Evolutionary conservation across 2,329 filamentous ascomycete genomes (phyloP).

Genomic region (Tolypocladium cylindrosporum): DNA sequence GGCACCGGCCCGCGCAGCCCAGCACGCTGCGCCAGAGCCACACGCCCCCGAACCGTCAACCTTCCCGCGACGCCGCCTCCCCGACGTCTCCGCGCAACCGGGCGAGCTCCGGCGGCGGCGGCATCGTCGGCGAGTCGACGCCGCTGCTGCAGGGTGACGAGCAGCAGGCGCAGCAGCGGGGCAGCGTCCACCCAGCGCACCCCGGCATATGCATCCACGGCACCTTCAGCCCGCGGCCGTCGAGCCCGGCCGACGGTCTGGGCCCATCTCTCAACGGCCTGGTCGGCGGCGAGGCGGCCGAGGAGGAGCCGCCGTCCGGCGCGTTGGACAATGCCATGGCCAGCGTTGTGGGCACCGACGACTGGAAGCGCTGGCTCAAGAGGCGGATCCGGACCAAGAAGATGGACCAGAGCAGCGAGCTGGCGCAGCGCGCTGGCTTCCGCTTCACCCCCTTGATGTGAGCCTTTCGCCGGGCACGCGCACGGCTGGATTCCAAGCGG

Average conservation of each 20-base stretch:
- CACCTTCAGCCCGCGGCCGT: conserved; percentile 62
- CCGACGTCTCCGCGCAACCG: not conserved
- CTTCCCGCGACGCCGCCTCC: conserved; percentile 7
- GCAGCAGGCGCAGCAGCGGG: conserved; percentile 4
- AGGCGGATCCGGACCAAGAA: conserved; percentile 50
- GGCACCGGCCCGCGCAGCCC: conserved; percentile 31
- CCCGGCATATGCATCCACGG: conserved; percentile 57
- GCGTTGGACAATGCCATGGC: conserved; percentile 29
- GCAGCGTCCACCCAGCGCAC: conserved; percentile 23
- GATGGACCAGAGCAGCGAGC: conserved; percentile 60
- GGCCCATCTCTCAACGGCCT: conserved; percentile 12
- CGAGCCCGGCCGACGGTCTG: conserved; percentile 32
- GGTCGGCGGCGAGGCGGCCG: conserved; percentile 22
- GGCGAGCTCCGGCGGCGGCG: not conserved
- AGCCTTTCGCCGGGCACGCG: conserved; percentile 14
- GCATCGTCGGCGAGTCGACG: conserved; percentile 36
- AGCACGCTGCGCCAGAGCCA: conserved; percentile 37
- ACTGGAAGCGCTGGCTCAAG: conserved; percentile 40
- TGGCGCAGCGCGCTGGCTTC: conserved; percentile 65
- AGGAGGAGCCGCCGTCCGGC: conserved; percentile 20
- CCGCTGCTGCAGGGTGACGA: conserved; percentile 29
- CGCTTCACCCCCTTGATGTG: conserved; percentile 67
- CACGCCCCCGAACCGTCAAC: conserved; percentile 17
- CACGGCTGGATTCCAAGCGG: not conserved
- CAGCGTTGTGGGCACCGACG: conserved; percentile 26